Base-by-base conservation (phyloP, 805 yeast genomes). In the Starmerella roubikii region DNA sequence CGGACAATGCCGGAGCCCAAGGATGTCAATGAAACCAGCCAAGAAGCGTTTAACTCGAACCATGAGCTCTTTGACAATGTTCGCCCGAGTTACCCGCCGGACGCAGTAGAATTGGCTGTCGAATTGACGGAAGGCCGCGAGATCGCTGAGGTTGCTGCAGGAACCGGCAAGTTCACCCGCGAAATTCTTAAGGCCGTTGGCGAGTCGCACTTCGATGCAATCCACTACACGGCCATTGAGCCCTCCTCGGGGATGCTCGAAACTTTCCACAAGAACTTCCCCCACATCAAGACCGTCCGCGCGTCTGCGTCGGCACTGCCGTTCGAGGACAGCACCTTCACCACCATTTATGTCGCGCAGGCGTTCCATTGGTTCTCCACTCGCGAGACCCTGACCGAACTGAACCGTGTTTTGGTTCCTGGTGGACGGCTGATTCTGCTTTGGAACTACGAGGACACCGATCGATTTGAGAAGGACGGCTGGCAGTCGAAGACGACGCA, bases 301-400 rank as follows among this genome's bases (percentile, higher is more conserved):
- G 75, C 72, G 0, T 59, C 69, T 6, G 62, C 71, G 17, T 69
- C 69, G 47, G 45, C 56, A 1, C 49, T 72, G n/a, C 76, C 78
- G 1, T 44, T 66, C 1, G 58, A 54, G 2, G 71, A 65, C 41
- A 45, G 54, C 22, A 55, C 68, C 0, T 61, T 64, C 17, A 79
- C 74, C 53, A 65, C 68, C 0, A 57, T 75, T 1, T 58, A 72
- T 9, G 55, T 69, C 9, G 78, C 80, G 0, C 80, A 75, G 48
- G 81, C 72, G 0, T 75, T 69, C 52, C 81, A 75, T 46, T 75
- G 81, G 81, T 75, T 75, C 55, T 65, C 72, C n/a, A 74, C 71
- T 47, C 32, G 43, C 2, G 60, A 57, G 8, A 58, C 76, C 0
- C 49, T 75, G 25, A 54, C 57, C 38, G 81, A 75, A 51, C 51